A percentile compares a stretch with the other conserved stretches of the same genome.
Conservation (phyloP, 1,139 yeast species). For the Nakaseomyces kungkrabaensis region DNA sequence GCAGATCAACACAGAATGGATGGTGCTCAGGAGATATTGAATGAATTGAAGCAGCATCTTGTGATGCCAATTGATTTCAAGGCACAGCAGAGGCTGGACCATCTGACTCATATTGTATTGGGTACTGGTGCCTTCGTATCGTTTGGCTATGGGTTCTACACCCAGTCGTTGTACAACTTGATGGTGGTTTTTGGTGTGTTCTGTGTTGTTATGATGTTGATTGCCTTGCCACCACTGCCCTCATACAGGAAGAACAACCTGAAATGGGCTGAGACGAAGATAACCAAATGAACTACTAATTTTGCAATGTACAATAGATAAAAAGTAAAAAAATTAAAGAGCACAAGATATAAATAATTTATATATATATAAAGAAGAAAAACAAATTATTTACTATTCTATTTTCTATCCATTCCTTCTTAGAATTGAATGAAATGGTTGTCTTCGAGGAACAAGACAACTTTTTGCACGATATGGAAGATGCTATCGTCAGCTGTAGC, state of each 20-base stretch:
- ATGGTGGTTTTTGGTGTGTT: conserved; percentile 13
- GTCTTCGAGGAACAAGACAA: conserved; percentile 60
- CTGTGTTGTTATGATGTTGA: conserved; percentile 12
- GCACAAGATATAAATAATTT: not conserved
- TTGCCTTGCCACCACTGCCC: conserved; percentile 24
- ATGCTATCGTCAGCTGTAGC: conserved; percentile 43
- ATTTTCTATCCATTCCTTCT: not conserved
- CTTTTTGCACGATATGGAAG: conserved; percentile 58
- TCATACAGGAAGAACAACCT: conserved; percentile 19
- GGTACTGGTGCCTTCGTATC: conserved; percentile 16
- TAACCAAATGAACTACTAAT: not conserved
- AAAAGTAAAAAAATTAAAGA: too few relatives aligned
- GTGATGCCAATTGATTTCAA: conserved; percentile 27
- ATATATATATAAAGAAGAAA: not conserved
- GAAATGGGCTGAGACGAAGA: conserved; percentile 20
- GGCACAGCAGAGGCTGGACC: conserved; percentile 16
- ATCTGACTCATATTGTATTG: conserved; percentile 11
- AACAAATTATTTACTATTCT: not conserved
- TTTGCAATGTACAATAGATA: too few relatives aligned
- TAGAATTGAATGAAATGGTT: conserved; percentile 62
- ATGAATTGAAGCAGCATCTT: conserved; percentile 18
- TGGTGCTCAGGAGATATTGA: conserved; percentile 12
- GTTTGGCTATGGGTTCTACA: conserved; percentile 18
- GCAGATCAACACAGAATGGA: conserved; percentile 5
- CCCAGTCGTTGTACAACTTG: conserved; percentile 18